Percentiles rank a stretch among this genome's conserved stretches.
These are phyloP conservation scores for Bremia lactucae DNA, from an alignment of 352 stramenopile species.

Conservation along the genomic window DNA sequence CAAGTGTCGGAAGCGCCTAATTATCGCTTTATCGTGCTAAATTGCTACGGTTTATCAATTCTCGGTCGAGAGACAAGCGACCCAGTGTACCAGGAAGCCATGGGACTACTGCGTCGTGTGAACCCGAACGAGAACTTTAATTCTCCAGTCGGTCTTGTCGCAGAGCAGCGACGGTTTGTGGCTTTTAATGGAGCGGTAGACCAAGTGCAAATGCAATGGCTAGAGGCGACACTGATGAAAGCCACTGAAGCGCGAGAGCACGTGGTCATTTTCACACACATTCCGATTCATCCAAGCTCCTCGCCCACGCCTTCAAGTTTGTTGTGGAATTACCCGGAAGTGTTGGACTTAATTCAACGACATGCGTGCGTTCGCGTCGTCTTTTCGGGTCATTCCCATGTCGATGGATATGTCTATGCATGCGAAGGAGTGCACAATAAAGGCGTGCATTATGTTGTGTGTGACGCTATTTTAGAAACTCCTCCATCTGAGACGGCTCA, in stretches of 20 bases:
- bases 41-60: constrained; percentile 58
- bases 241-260: constrained; percentile 26
- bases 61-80: constrained; percentile 39
- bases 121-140: constrained; percentile 76
- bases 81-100: constrained; percentile 32
- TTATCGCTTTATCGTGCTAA: constrained; percentile 59
- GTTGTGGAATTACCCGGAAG: constrained; percentile 72
- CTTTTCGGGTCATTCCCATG: constrained; percentile 64
- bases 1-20: constrained; percentile 20
- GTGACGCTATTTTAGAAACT: constrained; percentile 63
- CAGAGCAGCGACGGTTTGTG: constrained; percentile 43
- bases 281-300: constrained; percentile 46
- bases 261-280: constrained; percentile 67
- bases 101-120: constrained; percentile 22
- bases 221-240: constrained; percentile 24
- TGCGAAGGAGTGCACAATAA: constrained; percentile 21
- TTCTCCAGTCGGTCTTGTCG: constrained; percentile 41
- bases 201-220: constrained; percentile 44
- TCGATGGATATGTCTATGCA: constrained; percentile 37
- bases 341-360: constrained; percentile 36
- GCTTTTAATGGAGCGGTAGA: constrained; percentile 73
- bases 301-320: constrained; percentile 26
- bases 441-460: constrained; percentile 61
- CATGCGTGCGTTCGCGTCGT: constrained; percentile 44
- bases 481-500: constrained; percentile 42